Base-by-base conservation (phyloP, 345 rosid species). In the Microthlaspi erraticum region DNA sequence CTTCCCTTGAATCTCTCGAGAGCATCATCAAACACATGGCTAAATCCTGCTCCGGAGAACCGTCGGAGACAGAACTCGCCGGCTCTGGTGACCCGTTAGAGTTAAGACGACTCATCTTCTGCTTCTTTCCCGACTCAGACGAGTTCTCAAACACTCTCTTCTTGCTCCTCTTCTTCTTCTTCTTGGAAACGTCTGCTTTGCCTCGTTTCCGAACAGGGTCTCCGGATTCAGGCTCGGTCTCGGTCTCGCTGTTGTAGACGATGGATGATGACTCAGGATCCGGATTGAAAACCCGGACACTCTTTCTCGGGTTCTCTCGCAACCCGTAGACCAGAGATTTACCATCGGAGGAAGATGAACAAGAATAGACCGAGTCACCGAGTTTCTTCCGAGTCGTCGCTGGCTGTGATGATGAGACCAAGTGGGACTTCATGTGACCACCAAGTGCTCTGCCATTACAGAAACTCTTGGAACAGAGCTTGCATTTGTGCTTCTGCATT, bases 21-120 rank as follows among this genome's bases (percentile, higher is more conserved):
- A 94, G 88, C 99, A 94, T 87, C 88, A 94, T 85, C 36, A 94
- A 90, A 73, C 95, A 91, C 83, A 91, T 79, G 19, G 99, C 99
- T 20, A 94, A 86, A 44, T 86, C 91, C 23, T 88, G 88, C 37
- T 91, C 97, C 2, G 89, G 84, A 10, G 92, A 80, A 11, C 89
- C 79, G 31, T 87, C 83, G 7, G 93, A 93, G 17, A 88, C 80
- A 3, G 93, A 90, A 80, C 98, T 93, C 64, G 80, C 87, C n/a
- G 88, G 92, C 64, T 92, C 98, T 13, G 85, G 86, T 76, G 87
- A 87, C 20, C 76, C 72, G 34, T 69, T 57, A 39, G 62, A 78
- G 78, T 64, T 74, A 19, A 51, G 10, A 17, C 55, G 64, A 39
- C 51, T 55, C 60, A 16, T 68, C 58, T 55, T 68, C 65, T 53